Conservation (phyloP, 148 eudicot genomes). For the Pouteria glomerata region DNA sequence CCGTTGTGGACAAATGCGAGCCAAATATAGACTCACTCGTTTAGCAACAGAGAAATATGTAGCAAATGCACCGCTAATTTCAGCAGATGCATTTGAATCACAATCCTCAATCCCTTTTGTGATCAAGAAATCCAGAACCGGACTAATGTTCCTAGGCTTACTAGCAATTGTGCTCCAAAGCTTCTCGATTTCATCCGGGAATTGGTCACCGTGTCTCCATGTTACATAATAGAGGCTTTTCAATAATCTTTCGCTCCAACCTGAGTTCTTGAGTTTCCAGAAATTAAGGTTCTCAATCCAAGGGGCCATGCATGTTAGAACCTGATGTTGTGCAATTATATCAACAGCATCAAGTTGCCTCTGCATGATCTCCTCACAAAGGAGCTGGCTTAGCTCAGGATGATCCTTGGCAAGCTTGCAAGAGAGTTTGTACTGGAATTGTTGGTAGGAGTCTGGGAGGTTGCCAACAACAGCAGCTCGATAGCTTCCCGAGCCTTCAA, state of each 20-base stretch:
- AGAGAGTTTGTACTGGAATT: constrained; percentile 94
- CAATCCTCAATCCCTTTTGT: constrained; percentile 99
- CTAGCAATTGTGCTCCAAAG: constrained; percentile 99
- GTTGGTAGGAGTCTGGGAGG: constrained; percentile 98
- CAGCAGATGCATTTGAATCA: constrained; percentile 97
- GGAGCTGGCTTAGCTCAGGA: constrained; percentile 95
- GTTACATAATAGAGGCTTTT: constrained; percentile 95
- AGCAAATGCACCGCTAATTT: constrained; percentile 98
- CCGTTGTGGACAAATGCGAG: constrained; percentile 93
- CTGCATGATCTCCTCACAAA: constrained; percentile 99
- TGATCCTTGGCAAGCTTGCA: constrained; percentile 99
- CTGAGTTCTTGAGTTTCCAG: constrained; percentile 92
- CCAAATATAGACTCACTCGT: constrained; percentile 91
- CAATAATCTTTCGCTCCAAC: constrained; percentile 94
- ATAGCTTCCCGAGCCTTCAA: constrained; percentile 85
- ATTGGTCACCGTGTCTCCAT: constrained; percentile 99
- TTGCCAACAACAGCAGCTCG: constrained; percentile 99
- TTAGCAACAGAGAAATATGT: constrained; percentile 97
- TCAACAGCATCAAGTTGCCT: constrained; percentile 99
- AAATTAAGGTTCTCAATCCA: constrained; percentile 98
- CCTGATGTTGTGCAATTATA: constrained; percentile 98
- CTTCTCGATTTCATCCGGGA: constrained; percentile 98
- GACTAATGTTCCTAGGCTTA: constrained; percentile 89
- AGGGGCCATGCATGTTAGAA: constrained; percentile 98
- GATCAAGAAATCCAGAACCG: constrained; percentile 91